Percentiles rank a stretch among this genome's conserved stretches.
phyloP scores from a whole-genome alignment of 352 stramenopile genomes.

The Phytophthora meadii region DNA sequence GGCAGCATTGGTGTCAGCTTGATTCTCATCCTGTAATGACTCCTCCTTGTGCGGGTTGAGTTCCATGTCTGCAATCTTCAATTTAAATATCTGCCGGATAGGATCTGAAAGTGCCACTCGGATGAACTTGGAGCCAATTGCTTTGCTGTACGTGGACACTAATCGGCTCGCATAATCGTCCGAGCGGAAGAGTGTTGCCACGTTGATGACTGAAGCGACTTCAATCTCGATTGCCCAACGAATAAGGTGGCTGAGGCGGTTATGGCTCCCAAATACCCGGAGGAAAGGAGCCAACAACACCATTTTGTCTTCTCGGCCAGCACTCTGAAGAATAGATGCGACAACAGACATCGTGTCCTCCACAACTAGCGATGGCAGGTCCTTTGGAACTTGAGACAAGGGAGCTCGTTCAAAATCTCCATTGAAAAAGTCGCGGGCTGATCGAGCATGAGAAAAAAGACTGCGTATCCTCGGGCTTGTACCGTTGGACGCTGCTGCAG shows the following conservation, averaged over 20 bases:
- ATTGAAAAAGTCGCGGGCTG: slow-evolving; percentile 52
- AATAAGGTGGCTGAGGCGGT: slow-evolving; percentile 67
- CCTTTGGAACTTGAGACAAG: slow-evolving; percentile 38
- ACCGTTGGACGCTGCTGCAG: slow-evolving; percentile 11
- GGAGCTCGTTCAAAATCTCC: slow-evolving; percentile 37
- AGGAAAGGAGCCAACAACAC: slow-evolving; percentile 66
- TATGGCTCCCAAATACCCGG: slow-evolving; percentile 67
- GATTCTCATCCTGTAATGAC: slow-evolving; percentile 40
- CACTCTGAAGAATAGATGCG: slow-evolving; percentile 79
- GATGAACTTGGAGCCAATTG: slow-evolving; percentile 76
- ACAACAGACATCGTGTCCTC: slow-evolving; percentile 81
- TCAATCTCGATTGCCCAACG: slow-evolving; percentile 83
- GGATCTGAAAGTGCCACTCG: slow-evolving; percentile 64
- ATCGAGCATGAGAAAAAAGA: slow-evolving; percentile 51
- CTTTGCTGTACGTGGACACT: slow-evolving; percentile 81
- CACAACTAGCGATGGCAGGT: slow-evolving; percentile 60
- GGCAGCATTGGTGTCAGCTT: slow-evolving; percentile 58
- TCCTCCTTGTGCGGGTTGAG: slow-evolving; percentile 71
- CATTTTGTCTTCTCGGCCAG: slow-evolving; percentile 82
- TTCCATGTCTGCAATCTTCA: slow-evolving; percentile 80
- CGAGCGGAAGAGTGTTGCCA: slow-evolving; percentile 81
- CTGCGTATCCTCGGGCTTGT: slow-evolving; percentile 41
- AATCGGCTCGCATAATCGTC: slow-evolving; percentile 78
- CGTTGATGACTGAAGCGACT: slow-evolving; percentile 73
- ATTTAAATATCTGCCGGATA: slow-evolving; percentile 64